Percentiles rank a stretch among this genome's conserved stretches.
Conservation (phyloP, 2,329 filamentous ascomycete species). For the Pseudogymnoascus sp. region DNA sequence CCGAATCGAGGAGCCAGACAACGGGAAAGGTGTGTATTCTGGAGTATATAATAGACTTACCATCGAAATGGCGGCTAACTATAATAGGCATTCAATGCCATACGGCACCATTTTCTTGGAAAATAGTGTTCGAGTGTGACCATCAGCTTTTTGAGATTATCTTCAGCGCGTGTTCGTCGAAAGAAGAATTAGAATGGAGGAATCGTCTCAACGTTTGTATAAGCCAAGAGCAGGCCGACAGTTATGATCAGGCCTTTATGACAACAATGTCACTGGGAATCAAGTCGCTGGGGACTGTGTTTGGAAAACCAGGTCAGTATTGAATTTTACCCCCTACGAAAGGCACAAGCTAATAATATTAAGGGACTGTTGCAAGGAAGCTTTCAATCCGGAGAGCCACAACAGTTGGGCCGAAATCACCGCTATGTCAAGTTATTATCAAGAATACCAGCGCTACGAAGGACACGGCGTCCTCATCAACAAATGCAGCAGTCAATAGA, state of each 20-base stretch:
- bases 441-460: slow-evolving; percentile 72
- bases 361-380: slow-evolving; percentile 54
- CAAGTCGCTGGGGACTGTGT: slow-evolving; percentile 65
- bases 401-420: slow-evolving; percentile 60
- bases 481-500: slow-evolving; percentile 53
- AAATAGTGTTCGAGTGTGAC: slow-evolving; percentile 72
- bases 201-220: slow-evolving; percentile 49
- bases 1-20: slow-evolving; percentile 64
- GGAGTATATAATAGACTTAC: slow-evolving; percentile 20
- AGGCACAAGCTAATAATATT: neutral
- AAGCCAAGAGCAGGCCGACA: slow-evolving; percentile 40
- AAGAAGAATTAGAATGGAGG: slow-evolving; percentile 76
- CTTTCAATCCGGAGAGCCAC: slow-evolving; percentile 74
- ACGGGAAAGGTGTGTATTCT: slow-evolving; percentile 53
- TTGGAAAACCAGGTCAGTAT: slow-evolving; percentile 57
- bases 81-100: slow-evolving; percentile 72
- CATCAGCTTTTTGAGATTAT: slow-evolving; percentile 76
- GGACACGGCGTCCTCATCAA: slow-evolving; percentile 39
- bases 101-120: slow-evolving; percentile 83
- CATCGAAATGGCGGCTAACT: neutral
- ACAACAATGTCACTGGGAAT: slow-evolving; percentile 62
- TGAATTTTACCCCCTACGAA: neutral
- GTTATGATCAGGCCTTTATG: slow-evolving; percentile 42
- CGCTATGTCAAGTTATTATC: slow-evolving; percentile 69
- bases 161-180: slow-evolving; percentile 73